Base-by-base conservation (phyloP, 192 early-diverging fungal species). In the Coemansia brasiliensis region DNA sequence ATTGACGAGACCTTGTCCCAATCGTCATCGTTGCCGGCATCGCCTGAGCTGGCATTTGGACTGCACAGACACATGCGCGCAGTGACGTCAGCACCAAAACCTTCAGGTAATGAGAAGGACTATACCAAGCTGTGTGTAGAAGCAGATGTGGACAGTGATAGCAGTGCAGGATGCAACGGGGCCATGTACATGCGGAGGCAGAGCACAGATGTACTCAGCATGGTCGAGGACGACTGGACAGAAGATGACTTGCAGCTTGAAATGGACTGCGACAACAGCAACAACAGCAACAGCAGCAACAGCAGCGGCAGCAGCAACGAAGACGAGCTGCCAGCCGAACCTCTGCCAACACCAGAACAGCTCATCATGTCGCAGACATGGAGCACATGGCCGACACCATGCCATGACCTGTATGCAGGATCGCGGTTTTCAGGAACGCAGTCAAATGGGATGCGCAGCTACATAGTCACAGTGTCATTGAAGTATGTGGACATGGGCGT, bases 401-500 rank as follows among this genome's bases (percentile, higher is more conserved):
- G 67, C 63, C 77, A 75, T 42, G 64, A 81, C 63, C 60, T 81
- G 52, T 77, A 75, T 62, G 69, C 79, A 20, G 79, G 79, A 22
- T 77, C 69, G 22, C 50, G 57, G 51, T 81, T 81, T 27, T 59
- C 63, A 0, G 79, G 79, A 21, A 49, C 57, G 18, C 79, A 81
- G 62, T 76, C 79, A 5, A 77, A 72, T 46, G 74, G 74, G 18
- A 57, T 48, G 18, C 74, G 74, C 52, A 72, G 63, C 52, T 81
- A 77, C 39, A 55, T 49, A 10, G 73, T 81, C 11, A 63, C 60
- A 0, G 67, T 81, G 40, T 40, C 57, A 18, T 52, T 79, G 3
- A 63, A 79, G 63, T 68, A 80, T 59, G 86, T 92, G 4, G 86
- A 92, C 60, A 78, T 90, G 66, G 72, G 62, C 32, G 74, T 74